These are phyloP conservation scores for Lojkania enalia DNA, from an alignment of 2,329 filamentous ascomycete species.

Conservation along the genomic window DNA sequence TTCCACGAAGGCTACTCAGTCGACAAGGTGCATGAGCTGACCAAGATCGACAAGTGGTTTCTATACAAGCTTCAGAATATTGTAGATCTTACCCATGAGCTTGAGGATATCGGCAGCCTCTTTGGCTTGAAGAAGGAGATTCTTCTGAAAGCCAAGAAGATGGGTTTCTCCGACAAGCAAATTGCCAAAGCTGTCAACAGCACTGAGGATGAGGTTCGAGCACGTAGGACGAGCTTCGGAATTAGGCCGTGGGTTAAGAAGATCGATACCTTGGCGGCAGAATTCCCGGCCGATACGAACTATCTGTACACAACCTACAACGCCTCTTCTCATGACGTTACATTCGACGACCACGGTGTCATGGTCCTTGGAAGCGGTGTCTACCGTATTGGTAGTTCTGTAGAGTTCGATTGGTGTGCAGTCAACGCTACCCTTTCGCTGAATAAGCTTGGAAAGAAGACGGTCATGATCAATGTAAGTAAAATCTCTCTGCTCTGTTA, in stretches of 20 bases:
- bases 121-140: constrained; percentile 86
- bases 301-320: constrained; percentile 93
- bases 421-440: constrained; percentile 86
- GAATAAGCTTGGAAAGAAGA: constrained; percentile 89
- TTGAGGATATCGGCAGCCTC: constrained; percentile 81
- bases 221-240: constrained; percentile 79
- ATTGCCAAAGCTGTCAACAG: constrained; percentile 84
- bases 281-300: constrained; percentile 94
- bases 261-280: constrained; percentile 95
- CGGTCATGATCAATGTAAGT: constrained; percentile 88
- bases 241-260: constrained; percentile 97
- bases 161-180: constrained; percentile 96
- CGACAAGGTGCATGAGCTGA: constrained; percentile 87
- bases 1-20: constrained; percentile 94
- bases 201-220: constrained; percentile 87
- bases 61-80: constrained; percentile 98
- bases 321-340: constrained; percentile 88
- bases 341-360: constrained; percentile 88
- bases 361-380: constrained; percentile 92
- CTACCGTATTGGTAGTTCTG: constrained; percentile 95
- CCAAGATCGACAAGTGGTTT: constrained; percentile 99
- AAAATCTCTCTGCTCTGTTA: constrained; percentile 6
- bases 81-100: constrained; percentile 83
- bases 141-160: constrained; percentile 89
- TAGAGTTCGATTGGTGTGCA: constrained; percentile 99